Evolutionary conservation across 331 rosid genomes (phyloP).

Genomic region (Acacia concinna): DNA sequence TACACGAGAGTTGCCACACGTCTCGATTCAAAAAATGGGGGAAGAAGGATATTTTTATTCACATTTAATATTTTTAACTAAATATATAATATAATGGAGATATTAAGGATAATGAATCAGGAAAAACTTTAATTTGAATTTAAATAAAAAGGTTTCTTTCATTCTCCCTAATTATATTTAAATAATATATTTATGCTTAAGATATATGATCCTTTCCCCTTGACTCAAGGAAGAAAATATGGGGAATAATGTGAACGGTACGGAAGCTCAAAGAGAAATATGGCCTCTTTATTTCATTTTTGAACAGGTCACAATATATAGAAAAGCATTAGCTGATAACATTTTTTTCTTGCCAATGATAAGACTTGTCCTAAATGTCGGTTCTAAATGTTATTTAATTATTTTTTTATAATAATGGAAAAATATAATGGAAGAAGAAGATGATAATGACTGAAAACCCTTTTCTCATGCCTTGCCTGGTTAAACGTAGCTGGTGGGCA

Average conservation of each 20-base stretch:
- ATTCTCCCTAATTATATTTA: neutral
- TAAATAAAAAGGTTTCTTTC: neutral
- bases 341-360: neutral
- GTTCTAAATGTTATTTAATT: neutral
- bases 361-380: neutral
- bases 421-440: neutral
- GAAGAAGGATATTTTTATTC: neutral
- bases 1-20: neutral
- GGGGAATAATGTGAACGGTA: neutral
- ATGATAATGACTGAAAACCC: constrained; percentile 1
- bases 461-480: constrained; percentile 15
- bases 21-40: neutral
- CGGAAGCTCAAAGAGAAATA: neutral
- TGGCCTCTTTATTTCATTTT: neutral
- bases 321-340: constrained; percentile 9
- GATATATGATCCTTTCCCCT: neutral
- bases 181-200: neutral
- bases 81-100: too few species aligned
- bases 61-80: neutral
- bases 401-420: neutral
- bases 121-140: neutral
- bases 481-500: neutral
- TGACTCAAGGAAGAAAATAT: neutral
- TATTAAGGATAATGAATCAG: neutral
- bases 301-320: constrained; percentile 4